These are phyloP conservation scores for Liriodendron chinense DNA, from an alignment of 164 flowering plant species.

Conservation along the genomic window DNA sequence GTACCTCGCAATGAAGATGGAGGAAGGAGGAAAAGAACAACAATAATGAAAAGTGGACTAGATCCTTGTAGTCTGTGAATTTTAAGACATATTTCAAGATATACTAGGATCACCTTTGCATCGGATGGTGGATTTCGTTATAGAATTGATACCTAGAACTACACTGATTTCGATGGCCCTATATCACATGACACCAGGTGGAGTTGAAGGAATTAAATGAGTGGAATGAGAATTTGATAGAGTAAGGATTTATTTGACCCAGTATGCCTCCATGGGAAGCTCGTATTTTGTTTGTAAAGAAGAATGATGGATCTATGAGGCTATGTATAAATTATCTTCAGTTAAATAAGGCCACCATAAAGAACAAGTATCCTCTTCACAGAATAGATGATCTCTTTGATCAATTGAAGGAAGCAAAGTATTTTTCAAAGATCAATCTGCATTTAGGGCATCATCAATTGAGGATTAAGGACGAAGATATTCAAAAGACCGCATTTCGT, in stretches of 20 bases:
- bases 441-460: background rate
- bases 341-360: background rate
- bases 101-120: no score
- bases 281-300: background rate
- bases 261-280: background rate
- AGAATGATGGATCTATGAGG: background rate
- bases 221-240: background rate
- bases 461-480: background rate
- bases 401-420: background rate
- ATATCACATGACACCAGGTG: background rate
- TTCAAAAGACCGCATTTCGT: background rate
- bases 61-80: no score
- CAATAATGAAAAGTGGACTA: no score
- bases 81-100: no score
- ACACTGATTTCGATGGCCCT: background rate
- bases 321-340: background rate
- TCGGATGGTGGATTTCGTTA: no score
- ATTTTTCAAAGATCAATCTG: slow-evolving; percentile 1
- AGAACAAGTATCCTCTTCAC: background rate
- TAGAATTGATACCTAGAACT: background rate
- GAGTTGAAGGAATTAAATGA: background rate
- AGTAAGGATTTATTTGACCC: background rate
- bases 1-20: no score
- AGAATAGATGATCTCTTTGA: background rate
- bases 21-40: no score